Conservation (phyloP, 331 rosid species). For the Saraca asoca region DNA sequence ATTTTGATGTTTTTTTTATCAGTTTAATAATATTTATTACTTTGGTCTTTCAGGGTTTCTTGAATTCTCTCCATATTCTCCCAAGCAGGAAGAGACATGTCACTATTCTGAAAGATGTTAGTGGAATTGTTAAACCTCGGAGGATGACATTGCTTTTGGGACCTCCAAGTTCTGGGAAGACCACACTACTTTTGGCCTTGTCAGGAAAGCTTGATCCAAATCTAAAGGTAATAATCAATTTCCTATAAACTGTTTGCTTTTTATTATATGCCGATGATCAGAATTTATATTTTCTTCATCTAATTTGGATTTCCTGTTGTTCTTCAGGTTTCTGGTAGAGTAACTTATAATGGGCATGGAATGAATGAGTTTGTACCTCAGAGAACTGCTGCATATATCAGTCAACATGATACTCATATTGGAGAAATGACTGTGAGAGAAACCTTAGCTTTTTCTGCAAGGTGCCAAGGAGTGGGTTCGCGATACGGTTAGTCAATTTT, state of each 20-base stretch:
- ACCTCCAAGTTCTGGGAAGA: conserved; percentile 68
- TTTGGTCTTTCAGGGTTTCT: conserved; percentile 29
- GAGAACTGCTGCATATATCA: conserved; percentile 82
- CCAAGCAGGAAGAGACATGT: conserved; percentile 45
- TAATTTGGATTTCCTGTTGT: neutral
- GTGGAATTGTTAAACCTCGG: conserved; percentile 53
- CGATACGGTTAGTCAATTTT: conserved; percentile 59
- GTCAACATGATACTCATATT: conserved; percentile 77
- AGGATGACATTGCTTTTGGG: conserved; percentile 62
- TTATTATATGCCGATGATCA: neutral
- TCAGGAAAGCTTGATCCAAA: conserved; percentile 55
- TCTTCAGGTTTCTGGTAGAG: conserved; percentile 55
- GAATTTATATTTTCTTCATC: neutral
- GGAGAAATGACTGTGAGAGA: conserved; percentile 95
- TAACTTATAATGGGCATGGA: conserved; percentile 70
- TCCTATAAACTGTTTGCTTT: neutral
- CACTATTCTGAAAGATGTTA: conserved; percentile 52
- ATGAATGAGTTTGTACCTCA: conserved; percentile 75
- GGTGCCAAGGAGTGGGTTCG: conserved; percentile 86
- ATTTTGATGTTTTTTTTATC: neutral
- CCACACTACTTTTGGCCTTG: conserved; percentile 55
- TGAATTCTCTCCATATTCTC: conserved; percentile 38
- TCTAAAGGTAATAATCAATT: conserved; percentile 44
- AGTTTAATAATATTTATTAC: conserved; percentile 9
- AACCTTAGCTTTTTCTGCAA: conserved; percentile 78